phyloP scores from a whole-genome alignment of 2,329 filamentous ascomycete genomes.

The Colletotrichum sp. region DNA sequence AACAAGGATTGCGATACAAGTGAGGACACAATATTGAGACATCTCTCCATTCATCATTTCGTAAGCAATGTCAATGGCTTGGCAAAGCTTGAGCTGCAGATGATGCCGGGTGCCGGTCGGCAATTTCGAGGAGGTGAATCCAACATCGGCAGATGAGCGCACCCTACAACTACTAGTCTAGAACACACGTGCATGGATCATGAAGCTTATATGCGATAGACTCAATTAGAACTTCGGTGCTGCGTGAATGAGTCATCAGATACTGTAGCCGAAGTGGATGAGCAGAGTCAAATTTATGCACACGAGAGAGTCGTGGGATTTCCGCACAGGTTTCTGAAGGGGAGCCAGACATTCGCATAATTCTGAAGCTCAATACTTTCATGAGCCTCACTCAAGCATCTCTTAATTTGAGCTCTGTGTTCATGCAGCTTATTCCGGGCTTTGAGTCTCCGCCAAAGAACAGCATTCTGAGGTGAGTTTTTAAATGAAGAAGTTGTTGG shows the following conservation, averaged over 20 bases:
- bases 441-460: neutral
- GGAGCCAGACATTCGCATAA: neutral
- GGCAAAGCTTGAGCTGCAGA: neutral
- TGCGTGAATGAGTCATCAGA: neutral
- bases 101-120: neutral
- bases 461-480: neutral
- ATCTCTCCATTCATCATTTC: neutral
- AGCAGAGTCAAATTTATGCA: neutral
- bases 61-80: neutral
- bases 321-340: neutral
- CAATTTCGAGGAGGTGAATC: neutral
- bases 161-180: neutral
- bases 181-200: neutral
- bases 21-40: neutral
- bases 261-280: neutral
- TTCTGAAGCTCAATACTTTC: neutral
- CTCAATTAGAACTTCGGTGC: neutral
- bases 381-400: neutral
- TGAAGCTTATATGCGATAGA: neutral
- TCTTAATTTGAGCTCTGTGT: neutral
- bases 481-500: neutral
- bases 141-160: neutral
- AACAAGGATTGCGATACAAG: neutral
- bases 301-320: neutral
- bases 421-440: neutral